Evolutionary conservation across 352 stramenopile genomes (phyloP).

Genomic region (Phytophthora brassicae): DNA sequence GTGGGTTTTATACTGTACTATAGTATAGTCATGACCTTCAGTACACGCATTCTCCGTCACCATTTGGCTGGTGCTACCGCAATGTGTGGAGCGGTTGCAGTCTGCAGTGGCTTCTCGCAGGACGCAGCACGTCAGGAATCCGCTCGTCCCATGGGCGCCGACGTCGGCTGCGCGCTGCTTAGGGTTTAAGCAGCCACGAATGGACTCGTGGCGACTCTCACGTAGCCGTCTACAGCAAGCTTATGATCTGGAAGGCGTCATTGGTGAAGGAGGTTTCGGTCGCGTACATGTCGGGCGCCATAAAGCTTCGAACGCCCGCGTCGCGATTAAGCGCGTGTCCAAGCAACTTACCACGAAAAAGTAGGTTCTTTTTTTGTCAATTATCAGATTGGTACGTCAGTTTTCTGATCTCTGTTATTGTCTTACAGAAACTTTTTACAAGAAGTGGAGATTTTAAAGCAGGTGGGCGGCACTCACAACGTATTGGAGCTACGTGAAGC

Average conservation of each 20-base stretch:
- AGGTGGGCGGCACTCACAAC: constrained; percentile 43
- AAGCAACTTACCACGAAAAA: constrained; percentile 47
- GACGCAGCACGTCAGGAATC: constrained; percentile 20
- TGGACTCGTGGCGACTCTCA: constrained; percentile 21
- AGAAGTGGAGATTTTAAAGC: constrained; percentile 50
- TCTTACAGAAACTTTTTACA: constrained; percentile 46
- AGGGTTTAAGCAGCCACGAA: constrained; percentile 13
- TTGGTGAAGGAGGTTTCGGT: constrained; percentile 55
- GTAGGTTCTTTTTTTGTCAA: neutral
- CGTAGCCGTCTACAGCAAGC: constrained; percentile 36
- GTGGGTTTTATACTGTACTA: too few relatives aligned
- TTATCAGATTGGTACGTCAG: neutral
- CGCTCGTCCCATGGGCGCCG: constrained; percentile 8
- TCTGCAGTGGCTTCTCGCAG: constrained; percentile 7
- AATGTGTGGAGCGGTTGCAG: constrained; percentile 21
- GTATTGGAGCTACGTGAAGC: constrained; percentile 54
- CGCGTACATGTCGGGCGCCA: constrained; percentile 48
- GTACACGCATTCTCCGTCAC: too few relatives aligned
- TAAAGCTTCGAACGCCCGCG: constrained; percentile 39
- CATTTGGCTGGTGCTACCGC: constrained; percentile 25
- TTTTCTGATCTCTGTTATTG: neutral
- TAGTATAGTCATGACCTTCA: too few relatives aligned
- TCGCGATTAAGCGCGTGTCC: constrained; percentile 59
- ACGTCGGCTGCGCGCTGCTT: constrained; percentile 10
- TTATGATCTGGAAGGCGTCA: constrained; percentile 48